Evolutionary conservation across 495 filamentous ascomycete species (phyloP).

Genomic region (Annulohypoxylon bovei): DNA sequence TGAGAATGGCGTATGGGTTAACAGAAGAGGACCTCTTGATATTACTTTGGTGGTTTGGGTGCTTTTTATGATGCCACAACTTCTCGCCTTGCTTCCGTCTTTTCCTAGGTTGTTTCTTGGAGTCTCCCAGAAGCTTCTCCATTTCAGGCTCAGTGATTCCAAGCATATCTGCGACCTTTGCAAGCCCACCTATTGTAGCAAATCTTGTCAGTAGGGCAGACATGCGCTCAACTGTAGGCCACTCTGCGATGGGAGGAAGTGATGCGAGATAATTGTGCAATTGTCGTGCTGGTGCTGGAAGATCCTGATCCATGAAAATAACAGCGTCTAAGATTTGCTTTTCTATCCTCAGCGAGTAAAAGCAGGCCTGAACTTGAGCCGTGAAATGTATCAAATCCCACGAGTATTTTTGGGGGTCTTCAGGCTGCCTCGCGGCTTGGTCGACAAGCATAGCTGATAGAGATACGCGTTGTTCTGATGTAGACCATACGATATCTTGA

Average conservation of each 20-base stretch:
- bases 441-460: conserved; percentile 27
- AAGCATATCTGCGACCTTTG: conserved; percentile 30
- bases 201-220: conserved; percentile 18
- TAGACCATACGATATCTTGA: conserved; percentile 54
- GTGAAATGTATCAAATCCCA: conserved; percentile 73
- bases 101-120: neutral
- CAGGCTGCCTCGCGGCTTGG: neutral
- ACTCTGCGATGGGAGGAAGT: conserved; percentile 40
- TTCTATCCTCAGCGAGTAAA: conserved; percentile 74
- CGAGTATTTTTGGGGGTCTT: conserved; percentile 40
- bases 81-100: conserved; percentile 19
- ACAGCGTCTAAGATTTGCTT: conserved; percentile 62
- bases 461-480: conserved; percentile 26
- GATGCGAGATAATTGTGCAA: conserved; percentile 25
- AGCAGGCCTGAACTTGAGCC: conserved; percentile 69
- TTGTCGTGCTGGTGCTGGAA: conserved; percentile 24
- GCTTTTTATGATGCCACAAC: neutral
- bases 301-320: conserved; percentile 14
- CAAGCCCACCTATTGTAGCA: conserved; percentile 11
- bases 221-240: conserved; percentile 43
- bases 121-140: neutral
- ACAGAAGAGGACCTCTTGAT: conserved; percentile 18
- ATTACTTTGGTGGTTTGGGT: neutral
- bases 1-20: conserved; percentile 40
- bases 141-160: conserved; percentile 19